phyloP scores from a whole-genome alignment of 805 yeast species.

The Ascoidea rubescens region DNA sequence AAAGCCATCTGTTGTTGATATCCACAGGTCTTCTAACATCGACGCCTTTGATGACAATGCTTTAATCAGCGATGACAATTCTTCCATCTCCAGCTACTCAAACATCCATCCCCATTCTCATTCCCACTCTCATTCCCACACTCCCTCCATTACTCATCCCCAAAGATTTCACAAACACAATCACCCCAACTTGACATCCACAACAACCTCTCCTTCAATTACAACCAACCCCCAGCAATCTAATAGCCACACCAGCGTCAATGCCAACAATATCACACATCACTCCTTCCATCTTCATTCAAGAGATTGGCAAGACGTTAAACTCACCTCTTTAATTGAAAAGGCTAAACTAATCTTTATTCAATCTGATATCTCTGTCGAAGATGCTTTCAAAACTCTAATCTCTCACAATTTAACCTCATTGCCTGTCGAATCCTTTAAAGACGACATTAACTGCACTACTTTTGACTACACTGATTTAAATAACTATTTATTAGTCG shows the following conservation, averaged over 20 bases:
- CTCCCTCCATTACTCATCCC: neutral
- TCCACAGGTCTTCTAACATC: too few relatives aligned
- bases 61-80: neutral
- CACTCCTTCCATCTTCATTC: neutral
- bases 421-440: conserved; percentile 56
- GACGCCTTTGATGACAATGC: too few relatives aligned
- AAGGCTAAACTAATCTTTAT: conserved; percentile 63
- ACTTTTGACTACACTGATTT: conserved; percentile 89
- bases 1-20: too few relatives aligned
- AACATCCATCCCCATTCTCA: neutral
- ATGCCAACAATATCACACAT: neutral
- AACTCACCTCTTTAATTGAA: conserved; percentile 62
- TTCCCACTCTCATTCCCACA: neutral
- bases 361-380: conserved; percentile 58
- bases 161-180: neutral
- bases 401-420: conserved; percentile 65
- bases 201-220: neutral
- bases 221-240: neutral
- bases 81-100: neutral
- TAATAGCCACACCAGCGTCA: neutral
- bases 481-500: conserved; percentile 72
- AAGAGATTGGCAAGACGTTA: conserved; percentile 61
- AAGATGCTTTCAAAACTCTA: conserved; percentile 75
- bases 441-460: conserved; percentile 51
- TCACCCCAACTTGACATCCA: neutral